Evolutionary conservation across 352 stramenopile species (phyloP).

Genomic region (Saprolegnia diclina): DNA sequence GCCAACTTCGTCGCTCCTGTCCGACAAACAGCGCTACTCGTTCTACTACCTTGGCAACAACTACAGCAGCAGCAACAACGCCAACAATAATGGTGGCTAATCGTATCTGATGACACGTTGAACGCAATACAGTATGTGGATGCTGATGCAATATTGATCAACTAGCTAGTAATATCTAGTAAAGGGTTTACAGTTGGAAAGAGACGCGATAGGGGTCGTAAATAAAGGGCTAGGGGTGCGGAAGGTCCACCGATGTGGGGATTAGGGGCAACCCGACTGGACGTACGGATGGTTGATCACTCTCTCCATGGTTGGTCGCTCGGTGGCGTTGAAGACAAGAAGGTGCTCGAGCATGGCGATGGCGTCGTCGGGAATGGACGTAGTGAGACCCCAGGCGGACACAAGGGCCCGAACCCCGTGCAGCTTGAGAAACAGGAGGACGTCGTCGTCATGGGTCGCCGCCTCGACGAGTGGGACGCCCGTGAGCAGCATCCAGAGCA

Average conservation of each 20-base stretch:
- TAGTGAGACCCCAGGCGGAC: slow-evolving; percentile 6
- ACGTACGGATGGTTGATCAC: no score
- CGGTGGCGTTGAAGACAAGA: background rate
- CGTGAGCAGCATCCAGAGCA: slow-evolving; percentile 36
- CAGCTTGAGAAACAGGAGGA: slow-evolving; percentile 5
- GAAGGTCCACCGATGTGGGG: no score
- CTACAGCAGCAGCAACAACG: background rate
- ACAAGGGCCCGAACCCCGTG: slow-evolving; percentile 4
- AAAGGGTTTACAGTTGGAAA: no score
- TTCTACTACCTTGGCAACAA: background rate
- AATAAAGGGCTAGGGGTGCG: no score
- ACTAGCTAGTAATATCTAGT: no score
- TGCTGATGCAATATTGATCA: no score
- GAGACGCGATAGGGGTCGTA: no score
- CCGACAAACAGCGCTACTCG: background rate
- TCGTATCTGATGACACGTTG: no score
- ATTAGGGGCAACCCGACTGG: no score
- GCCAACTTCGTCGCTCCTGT: background rate
- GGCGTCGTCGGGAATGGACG: background rate
- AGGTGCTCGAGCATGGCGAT: background rate
- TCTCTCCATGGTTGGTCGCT: background rate
- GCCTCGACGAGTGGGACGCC: slow-evolving; percentile 13
- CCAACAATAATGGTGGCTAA: no score
- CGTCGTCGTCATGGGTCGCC: background rate
- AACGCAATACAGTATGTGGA: no score